Base-by-base conservation (phyloP, 139 green algal species). In the Edaphochlamys debaryana region DNA sequence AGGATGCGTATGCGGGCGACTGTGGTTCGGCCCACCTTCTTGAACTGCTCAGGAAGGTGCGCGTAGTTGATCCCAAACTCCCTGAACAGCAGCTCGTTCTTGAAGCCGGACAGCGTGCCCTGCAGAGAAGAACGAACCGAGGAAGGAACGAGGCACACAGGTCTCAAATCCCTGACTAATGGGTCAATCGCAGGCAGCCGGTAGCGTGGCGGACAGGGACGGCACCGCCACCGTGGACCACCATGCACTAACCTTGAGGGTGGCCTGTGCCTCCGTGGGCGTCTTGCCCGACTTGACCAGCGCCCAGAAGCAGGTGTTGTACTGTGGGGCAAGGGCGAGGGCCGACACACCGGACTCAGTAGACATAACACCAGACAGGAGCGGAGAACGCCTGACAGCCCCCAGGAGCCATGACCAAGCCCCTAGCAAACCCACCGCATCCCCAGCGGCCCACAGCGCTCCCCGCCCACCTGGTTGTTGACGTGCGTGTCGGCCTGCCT, bases 261-360 rank as follows among this genome's bases (percentile, higher is more conserved):
- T 52, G 5, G 68, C 77, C 62, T 97, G 94, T 1, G 94, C 94
- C n/a, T 95, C 90, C n/a, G 69, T 20, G 0, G 87, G 83, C 0
- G 76, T 93, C 30, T 94, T 94, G 37, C 87, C 89, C 27, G 90
- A 84, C 72, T 94, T 88, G 15, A 99, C 93, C 15, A 99, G 89
- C 25, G 86, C 89, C 96, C 96, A 99, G 88, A 96, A 99, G 84
- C 91, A 96, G 27, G 96, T 98, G 89, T 99, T 99, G 89, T 99
- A 99, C 93, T 98, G 93, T 77, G 56, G 45, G 42, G 41, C 19
- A 40, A 58, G 40, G 25, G 64, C 9, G 38, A 70, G 30, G 9
- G 67, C n/a, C n/a, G n/a, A n/a, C n/a, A n/a, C n/a, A n/a, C n/a
- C n/a, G n/a, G n/a, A n/a, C n/a, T n/a, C n/a, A n/a, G n/a, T n/a